These are phyloP conservation scores for Blastocladiella emersonii DNA, from an alignment of 371 early-diverging fungal genomes.

Conservation along the genomic window DNA sequence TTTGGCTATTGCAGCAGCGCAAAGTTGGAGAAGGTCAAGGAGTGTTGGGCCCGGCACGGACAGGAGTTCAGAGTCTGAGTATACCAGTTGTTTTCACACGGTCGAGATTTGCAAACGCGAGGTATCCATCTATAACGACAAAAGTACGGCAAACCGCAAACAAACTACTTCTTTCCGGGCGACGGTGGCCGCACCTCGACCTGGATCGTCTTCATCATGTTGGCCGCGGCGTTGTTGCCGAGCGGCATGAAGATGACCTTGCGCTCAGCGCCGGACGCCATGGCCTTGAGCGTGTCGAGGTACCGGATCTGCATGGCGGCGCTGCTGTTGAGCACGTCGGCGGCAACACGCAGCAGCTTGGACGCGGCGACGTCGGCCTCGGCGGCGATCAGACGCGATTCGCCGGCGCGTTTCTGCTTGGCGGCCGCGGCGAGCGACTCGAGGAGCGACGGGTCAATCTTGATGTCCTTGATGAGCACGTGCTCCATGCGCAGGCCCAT, in stretches of 20 bases:
- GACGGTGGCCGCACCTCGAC: too few species aligned
- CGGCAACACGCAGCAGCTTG: constrained; percentile 83
- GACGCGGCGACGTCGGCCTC: constrained; percentile 78
- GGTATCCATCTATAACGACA: too few species aligned
- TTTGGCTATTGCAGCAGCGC: too few species aligned
- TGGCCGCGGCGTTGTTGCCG: not conserved
- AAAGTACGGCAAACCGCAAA: too few species aligned
- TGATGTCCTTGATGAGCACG: constrained; percentile 75
- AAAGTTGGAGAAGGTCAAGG: too few species aligned
- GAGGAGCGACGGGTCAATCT: constrained; percentile 57
- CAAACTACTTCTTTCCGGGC: too few species aligned
- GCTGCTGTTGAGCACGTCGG: constrained; percentile 48
- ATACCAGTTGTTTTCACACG: too few species aligned
- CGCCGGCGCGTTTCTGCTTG: constrained; percentile 74
- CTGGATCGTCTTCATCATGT: not conserved
- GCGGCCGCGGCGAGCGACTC: constrained; percentile 76
- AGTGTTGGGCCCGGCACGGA: too few species aligned
- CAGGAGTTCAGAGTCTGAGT: too few species aligned
- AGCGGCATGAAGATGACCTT: not conserved
- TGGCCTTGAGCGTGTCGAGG: constrained; percentile 60
- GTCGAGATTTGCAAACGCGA: too few species aligned
- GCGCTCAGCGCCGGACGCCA: constrained; percentile 23
- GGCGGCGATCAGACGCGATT: constrained; percentile 76
- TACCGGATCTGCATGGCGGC: constrained; percentile 77
- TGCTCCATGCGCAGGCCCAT: constrained; percentile 11